Base-by-base conservation (phyloP, 1,139 yeast species). In the Candida pseudoviswanathii region DNA sequence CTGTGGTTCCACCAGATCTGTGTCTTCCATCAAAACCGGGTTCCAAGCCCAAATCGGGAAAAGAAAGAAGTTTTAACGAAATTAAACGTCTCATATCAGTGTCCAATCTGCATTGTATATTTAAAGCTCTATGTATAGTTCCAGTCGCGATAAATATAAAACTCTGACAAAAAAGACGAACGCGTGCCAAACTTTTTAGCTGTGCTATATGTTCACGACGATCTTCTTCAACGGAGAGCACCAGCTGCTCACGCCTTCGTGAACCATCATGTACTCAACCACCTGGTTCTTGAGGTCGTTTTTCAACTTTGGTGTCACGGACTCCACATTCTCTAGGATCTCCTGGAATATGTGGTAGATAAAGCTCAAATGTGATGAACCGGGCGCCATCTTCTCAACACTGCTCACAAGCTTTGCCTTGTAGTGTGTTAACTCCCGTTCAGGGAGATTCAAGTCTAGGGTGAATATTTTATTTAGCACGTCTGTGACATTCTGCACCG, bases 1-100 rank as follows among this genome's bases (percentile, higher is more conserved):
- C 51, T 94, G 99, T 81, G 99, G 99, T 59, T 89, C 97, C 45
- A 86, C 97, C 50, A 86, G 97, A 77, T 91, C 98, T 46, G 99
- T 94, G 53, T 86, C 96, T 58, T 90, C 97, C 45, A 95, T 95
- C 74, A 94, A 95, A 84, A 89, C 97, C 49, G 99, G 99, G 85
- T 94, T 90, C 96, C 97, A 92, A 78, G 99, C 99, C 59, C 87
- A 90, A 71, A 84, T 87, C 68, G 88, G 90, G 59, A 83, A 85
- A 72, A 84, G 88, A 80, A 84, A 80, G 84, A 85, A 75, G 66
- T 65, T 63, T 58, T 71, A 62, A 48, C 41, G 9, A 26, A 21
- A 29, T 40, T 29, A 31, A 11, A 21, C 25, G 36, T 27, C 5
- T 37, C 25, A 8, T 24, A 30, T 45, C 27, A n/a, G 9, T 45